These are phyloP conservation scores for Atkinsonella texensis DNA, from an alignment of 2,329 filamentous ascomycete species.

Conservation along the genomic window DNA sequence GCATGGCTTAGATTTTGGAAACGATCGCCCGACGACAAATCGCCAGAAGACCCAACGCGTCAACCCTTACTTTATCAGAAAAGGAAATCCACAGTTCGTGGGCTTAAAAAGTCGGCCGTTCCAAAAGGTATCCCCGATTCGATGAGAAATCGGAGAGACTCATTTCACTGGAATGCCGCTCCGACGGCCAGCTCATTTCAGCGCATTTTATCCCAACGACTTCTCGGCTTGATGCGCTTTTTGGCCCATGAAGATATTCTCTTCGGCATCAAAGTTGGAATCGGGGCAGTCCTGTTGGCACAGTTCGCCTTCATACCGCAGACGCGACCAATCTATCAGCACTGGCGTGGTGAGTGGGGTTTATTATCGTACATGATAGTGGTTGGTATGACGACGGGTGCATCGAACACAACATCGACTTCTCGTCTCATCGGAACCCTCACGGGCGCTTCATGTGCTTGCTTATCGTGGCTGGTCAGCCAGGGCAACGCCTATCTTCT, in stretches of 20 bases:
- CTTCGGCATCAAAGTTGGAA: slow-evolving; percentile 87
- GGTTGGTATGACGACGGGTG: slow-evolving; percentile 93
- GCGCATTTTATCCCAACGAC: slow-evolving; percentile 31
- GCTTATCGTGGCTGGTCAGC: slow-evolving; percentile 66
- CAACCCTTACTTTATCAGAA: slow-evolving; percentile 28
- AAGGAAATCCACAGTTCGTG: slow-evolving; percentile 25
- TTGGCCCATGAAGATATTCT: slow-evolving; percentile 45
- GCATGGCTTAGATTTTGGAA: slow-evolving; percentile 77
- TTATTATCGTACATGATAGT: slow-evolving; percentile 96
- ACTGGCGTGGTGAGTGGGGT: slow-evolving; percentile 95
- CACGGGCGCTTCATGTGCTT: slow-evolving; percentile 64
- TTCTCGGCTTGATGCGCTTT: slow-evolving; percentile 34
- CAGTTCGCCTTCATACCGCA: slow-evolving; percentile 73
- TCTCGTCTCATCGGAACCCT: slow-evolving; percentile 80
- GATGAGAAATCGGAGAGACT: slow-evolving; percentile 40
- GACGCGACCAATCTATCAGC: slow-evolving; percentile 68
- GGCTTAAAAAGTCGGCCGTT: slow-evolving; percentile 38
- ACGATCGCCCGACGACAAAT: neutral
- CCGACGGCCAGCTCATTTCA: slow-evolving; percentile 32
- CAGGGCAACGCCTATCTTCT: slow-evolving; percentile 62
- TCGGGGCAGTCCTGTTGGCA: slow-evolving; percentile 80
- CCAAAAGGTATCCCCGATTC: slow-evolving; percentile 43
- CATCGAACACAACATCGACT: slow-evolving; percentile 84
- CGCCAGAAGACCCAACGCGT: slow-evolving; percentile 28
- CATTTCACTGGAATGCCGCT: slow-evolving; percentile 44